Evolutionary conservation across 257 asterid genomes (phyloP).

Genomic region (Euphrasia confusa): DNA sequence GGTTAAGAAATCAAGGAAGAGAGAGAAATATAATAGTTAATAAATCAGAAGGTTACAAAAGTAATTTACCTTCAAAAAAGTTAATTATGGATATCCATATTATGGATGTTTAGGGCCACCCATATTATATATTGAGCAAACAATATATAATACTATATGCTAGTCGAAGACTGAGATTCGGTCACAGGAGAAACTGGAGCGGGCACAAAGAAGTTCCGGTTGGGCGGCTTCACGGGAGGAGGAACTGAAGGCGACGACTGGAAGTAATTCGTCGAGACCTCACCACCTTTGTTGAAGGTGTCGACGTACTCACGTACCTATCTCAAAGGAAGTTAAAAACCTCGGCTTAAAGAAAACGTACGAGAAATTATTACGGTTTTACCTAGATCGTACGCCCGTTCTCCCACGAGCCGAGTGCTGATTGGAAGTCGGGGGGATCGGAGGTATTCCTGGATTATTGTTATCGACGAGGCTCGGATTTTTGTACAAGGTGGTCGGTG

Average conservation of each 20-base stretch:
- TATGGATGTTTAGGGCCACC: too few relatives aligned
- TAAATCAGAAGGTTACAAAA: too few relatives aligned
- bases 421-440: constrained; percentile 88
- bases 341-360: too few relatives aligned
- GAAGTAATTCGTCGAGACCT: constrained; percentile 48
- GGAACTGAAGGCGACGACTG: constrained; percentile 58
- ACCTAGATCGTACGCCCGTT: constrained; percentile 83
- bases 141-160: too few relatives aligned
- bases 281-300: constrained; percentile 70
- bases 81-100: too few relatives aligned
- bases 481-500: constrained; percentile 48
- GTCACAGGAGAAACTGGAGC: constrained; percentile 34
- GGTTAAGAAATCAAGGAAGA: too few relatives aligned
- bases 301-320: constrained; percentile 45
- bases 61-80: too few relatives aligned
- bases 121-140: too few relatives aligned
- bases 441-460: constrained; percentile 77
- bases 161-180: constrained; percentile 21
- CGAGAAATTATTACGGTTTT: constrained; percentile 20
- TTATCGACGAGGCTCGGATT: constrained; percentile 51
- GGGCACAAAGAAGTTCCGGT: constrained; percentile 81
- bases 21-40: too few relatives aligned
- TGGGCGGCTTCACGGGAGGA: constrained; percentile 45
- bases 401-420: constrained; percentile 87
- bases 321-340: neutral